Evolutionary conservation across 1,284 basidiomycete species (phyloP).

Genomic region (Ceratobasidium theobromae): DNA sequence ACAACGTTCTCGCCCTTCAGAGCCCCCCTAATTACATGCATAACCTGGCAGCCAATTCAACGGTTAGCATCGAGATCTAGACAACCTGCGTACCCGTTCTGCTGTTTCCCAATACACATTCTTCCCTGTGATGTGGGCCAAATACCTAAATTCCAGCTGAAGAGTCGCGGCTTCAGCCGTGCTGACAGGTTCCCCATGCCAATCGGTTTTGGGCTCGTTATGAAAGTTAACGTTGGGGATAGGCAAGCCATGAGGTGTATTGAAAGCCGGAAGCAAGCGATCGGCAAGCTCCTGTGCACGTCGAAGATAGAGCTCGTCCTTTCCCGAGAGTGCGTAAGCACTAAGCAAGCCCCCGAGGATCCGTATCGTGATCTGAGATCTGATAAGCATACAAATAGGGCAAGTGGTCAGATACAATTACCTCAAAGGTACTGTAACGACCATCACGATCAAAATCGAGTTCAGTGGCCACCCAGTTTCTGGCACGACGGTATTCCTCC

Average conservation of each 20-base stretch:
- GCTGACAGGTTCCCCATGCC: slow-evolving; percentile 65
- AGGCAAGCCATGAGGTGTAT: slow-evolving; percentile 80
- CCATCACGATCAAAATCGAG: slow-evolving; percentile 80
- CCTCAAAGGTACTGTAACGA: slow-evolving; percentile 90
- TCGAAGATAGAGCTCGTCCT: slow-evolving; percentile 68
- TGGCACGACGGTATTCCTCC: slow-evolving; percentile 76
- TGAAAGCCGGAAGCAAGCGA: slow-evolving; percentile 82
- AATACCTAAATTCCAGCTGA: slow-evolving; percentile 88
- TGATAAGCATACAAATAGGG: neutral
- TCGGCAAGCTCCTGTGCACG: slow-evolving; percentile 80
- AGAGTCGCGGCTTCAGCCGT: slow-evolving; percentile 84
- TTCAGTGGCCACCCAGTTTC: slow-evolving; percentile 72
- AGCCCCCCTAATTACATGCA: slow-evolving; percentile 63
- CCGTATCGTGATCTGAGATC: slow-evolving; percentile 71
- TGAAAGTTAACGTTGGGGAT: slow-evolving; percentile 76
- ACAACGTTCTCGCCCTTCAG: slow-evolving; percentile 27
- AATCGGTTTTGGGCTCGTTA: slow-evolving; percentile 64
- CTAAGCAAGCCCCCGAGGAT: slow-evolving; percentile 82
- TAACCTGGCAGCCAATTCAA: slow-evolving; percentile 54
- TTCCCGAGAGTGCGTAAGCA: slow-evolving; percentile 69
- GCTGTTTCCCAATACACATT: slow-evolving; percentile 78
- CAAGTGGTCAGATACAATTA: slow-evolving; percentile 43
- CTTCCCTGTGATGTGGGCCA: slow-evolving; percentile 78
- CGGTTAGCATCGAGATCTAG: neutral
- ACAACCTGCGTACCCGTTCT: slow-evolving; percentile 58